Conservation (phyloP, 108 stramenopile genomes). For the Pseudonitzschia delicatissima region DNA sequence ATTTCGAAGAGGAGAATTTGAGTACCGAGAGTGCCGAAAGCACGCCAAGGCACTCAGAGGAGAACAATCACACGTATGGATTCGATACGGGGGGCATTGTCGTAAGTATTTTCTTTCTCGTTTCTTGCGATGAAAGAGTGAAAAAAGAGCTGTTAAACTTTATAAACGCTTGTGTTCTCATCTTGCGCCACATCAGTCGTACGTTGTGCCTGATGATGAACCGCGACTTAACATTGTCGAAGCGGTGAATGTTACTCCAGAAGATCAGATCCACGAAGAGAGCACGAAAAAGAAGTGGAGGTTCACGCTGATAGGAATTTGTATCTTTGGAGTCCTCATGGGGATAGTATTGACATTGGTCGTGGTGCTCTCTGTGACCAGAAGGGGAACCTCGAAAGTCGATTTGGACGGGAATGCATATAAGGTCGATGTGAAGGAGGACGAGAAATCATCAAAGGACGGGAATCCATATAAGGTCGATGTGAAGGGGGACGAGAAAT, state of each 20-base stretch:
- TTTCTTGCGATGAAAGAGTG: neutral
- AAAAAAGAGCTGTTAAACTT: neutral
- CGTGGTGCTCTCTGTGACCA: too few species aligned
- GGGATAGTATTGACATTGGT: too few species aligned
- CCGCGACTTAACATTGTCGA: conserved; percentile 6
- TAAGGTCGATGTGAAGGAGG: too few species aligned
- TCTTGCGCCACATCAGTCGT: conserved; percentile 17
- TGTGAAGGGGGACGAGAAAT: too few species aligned
- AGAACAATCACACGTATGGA: neutral
- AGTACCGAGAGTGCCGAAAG: too few species aligned
- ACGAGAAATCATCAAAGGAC: too few species aligned
- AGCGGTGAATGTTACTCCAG: conserved; percentile 15
- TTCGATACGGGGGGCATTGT: neutral
- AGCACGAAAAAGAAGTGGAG: conserved; percentile 13
- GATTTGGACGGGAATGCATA: too few species aligned
- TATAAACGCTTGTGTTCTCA: neutral
- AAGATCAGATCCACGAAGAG: conserved; percentile 20
- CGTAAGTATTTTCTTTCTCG: neutral
- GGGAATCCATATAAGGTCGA: too few species aligned
- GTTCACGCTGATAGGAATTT: conserved; percentile 8
- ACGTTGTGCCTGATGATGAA: conserved; percentile 18
- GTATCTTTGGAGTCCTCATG: conserved; percentile 2
- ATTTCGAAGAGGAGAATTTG: neutral
- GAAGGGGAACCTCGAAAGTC: too few species aligned
- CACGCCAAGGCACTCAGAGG: too few species aligned